Percentiles rank a stretch among this genome's conserved stretches.
phyloP scores from a whole-genome alignment of 2,329 filamentous ascomycete species.

The Aspergillus flavus region DNA sequence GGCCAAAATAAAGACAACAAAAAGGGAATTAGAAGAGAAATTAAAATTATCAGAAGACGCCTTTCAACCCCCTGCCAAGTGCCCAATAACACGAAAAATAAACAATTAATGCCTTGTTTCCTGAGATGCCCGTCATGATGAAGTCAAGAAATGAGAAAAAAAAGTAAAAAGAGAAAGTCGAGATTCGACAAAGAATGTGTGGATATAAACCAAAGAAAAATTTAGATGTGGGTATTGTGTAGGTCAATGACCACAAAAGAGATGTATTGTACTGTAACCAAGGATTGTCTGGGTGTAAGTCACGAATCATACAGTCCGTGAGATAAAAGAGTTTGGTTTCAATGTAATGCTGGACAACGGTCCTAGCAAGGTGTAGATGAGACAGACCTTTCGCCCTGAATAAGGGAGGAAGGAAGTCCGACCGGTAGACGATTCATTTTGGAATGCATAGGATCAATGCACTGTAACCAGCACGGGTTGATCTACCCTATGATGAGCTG shows the following conservation, averaged over 20 bases:
- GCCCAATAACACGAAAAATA: slow-evolving; percentile 14
- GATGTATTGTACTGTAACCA: background rate
- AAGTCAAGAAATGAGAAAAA: background rate
- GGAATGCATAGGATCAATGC: slow-evolving; percentile 7
- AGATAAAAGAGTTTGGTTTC: background rate
- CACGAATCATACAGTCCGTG: background rate
- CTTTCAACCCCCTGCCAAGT: slow-evolving; percentile 17
- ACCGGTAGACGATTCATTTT: slow-evolving; percentile 7
- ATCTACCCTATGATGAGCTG: slow-evolving; percentile 3
- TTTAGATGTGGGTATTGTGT: background rate
- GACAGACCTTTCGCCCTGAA: background rate
- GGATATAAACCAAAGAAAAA: slow-evolving; percentile 4
- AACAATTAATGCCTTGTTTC: slow-evolving; percentile 16
- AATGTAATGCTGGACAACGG: background rate
- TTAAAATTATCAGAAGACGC: slow-evolving; percentile 17
- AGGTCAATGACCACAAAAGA: slow-evolving; percentile 3
- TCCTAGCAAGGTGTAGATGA: background rate
- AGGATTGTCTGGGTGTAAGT: background rate
- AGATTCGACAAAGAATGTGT: slow-evolving; percentile 11
- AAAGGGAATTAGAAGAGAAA: slow-evolving; percentile 14
- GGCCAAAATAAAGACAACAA: slow-evolving; percentile 5
- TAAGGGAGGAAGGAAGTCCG: background rate
- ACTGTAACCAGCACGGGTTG: slow-evolving; percentile 6
- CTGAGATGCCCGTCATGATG: slow-evolving; percentile 7
- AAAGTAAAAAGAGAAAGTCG: background rate